Evolutionary conservation across 2,329 filamentous ascomycete genomes (phyloP), one percentile per base, ranked within the genome.

Genomic region (Colletotrichum camelliae): DNA sequence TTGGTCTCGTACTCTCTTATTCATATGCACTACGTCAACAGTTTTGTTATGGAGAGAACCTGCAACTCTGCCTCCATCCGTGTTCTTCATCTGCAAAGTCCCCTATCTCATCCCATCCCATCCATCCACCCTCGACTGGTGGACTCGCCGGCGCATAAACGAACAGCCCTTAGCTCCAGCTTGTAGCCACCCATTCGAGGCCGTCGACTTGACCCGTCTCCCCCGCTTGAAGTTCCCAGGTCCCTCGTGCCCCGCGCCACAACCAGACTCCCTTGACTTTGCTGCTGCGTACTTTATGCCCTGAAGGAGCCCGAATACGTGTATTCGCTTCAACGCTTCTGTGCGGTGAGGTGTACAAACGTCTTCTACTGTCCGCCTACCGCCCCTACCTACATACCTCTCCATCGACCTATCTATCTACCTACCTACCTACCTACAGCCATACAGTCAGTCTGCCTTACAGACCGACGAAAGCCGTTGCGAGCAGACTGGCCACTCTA

Each of bases 161-260:
- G 70, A 75, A 52, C 21, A 60, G 58, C 64, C 65, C 65, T 76
- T 74, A 74, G 74, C 74, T 61, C 74, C 58, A 65, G 35, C 65
- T 74, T 48, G 27, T 69, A 65, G 65, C 58, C 61, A 65, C 65
- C 65, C 70, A 68, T 68, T 65, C 73, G 58, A 76, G 64, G 29
- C 48, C 27, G 21, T 58, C 48, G 48, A 62, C 65, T 69, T 18
- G 35, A 74, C 55, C 43, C 52, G 48, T 64, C 31, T 43, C 24
- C 52, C 72, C 61, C 68, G 61, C 72, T 55, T 58, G 33, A 58
- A 70, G 33, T 24, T 74, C 61, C 48, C 58, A 52, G 43, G 43
- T 66, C 39, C 72, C 60, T 48, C 29, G 72, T 67, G 61, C 72
- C 72, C 73, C 69, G 57, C 69, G 73, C 62, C 73, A 75, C 69